phyloP scores from a whole-genome alignment of 2,329 filamentous ascomycete genomes.

The Cladosporium sp. region DNA sequence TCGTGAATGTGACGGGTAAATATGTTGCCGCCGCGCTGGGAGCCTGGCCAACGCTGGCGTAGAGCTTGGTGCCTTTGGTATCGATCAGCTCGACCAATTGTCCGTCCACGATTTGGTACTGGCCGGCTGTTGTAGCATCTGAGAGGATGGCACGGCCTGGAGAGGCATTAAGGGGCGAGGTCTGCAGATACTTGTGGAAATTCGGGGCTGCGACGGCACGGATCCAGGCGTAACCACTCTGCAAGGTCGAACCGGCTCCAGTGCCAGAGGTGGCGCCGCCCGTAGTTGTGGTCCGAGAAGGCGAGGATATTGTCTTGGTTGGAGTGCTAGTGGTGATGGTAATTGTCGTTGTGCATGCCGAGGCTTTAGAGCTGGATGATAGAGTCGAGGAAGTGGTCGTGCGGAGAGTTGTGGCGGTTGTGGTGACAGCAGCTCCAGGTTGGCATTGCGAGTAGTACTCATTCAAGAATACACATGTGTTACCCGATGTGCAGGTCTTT shows the following conservation, averaged over 20 bases:
- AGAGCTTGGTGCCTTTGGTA: conserved; percentile 39
- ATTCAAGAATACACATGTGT: conserved; percentile 37
- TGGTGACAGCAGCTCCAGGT: conserved; percentile 11
- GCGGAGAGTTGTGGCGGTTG: background rate
- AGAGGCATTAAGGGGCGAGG: conserved; percentile 39
- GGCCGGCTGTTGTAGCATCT: conserved; percentile 55
- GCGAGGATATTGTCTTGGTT: conserved; percentile 19
- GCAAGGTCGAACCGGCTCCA: conserved; percentile 49
- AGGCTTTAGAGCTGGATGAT: conserved; percentile 13
- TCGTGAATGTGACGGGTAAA: conserved; percentile 54
- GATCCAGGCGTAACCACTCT: conserved; percentile 57
- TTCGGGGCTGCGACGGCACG: conserved; percentile 59
- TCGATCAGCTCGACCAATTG: conserved; percentile 57
- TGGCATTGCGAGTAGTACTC: conserved; percentile 41
- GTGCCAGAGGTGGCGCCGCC: conserved; percentile 29
- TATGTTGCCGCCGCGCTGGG: conserved; percentile 50
- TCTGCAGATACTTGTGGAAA: conserved; percentile 48
- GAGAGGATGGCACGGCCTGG: conserved; percentile 53
- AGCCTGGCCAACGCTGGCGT: conserved; percentile 48
- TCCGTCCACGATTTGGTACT: conserved; percentile 57
- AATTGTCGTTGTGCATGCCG: conserved; percentile 11
- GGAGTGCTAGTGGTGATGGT: conserved; percentile 21
- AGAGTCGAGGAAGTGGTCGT: conserved; percentile 25
- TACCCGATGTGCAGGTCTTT: conserved; percentile 37
- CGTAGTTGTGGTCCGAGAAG: conserved; percentile 22